phyloP scores from a whole-genome alignment of 805 yeast species.

The Cyberlindnera japonica region DNA sequence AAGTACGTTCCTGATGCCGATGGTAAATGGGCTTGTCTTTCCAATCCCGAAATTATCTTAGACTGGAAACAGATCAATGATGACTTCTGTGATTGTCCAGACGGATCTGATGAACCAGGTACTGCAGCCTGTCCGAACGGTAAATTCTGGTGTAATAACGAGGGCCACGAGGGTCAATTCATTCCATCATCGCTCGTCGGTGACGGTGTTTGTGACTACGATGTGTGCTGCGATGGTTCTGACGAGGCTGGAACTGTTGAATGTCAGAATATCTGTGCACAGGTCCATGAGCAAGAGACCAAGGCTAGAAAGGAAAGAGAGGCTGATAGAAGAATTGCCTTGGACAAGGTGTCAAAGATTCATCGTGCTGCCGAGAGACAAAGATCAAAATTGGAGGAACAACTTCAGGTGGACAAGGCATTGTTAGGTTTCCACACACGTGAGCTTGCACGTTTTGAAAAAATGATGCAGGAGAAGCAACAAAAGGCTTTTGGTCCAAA shows the following conservation, averaged over 20 bases:
- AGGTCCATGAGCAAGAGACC: slow-evolving; percentile 25
- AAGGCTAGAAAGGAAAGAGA: slow-evolving; percentile 5
- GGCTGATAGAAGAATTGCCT: slow-evolving; percentile 18
- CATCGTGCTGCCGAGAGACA: slow-evolving; percentile 22
- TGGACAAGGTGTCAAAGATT: slow-evolving; percentile 18
- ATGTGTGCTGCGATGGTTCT: slow-evolving; percentile 88
- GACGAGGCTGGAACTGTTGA: slow-evolving; percentile 52
- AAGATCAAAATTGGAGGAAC: slow-evolving; percentile 20
- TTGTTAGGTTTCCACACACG: slow-evolving; percentile 8
- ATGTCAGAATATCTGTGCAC: slow-evolving; percentile 28
- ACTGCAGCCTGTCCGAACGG: slow-evolving; percentile 70
- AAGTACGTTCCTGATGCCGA: slow-evolving; percentile 49
- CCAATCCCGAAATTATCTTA: slow-evolving; percentile 60
- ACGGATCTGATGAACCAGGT: slow-evolving; percentile 97
- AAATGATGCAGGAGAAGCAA: slow-evolving; percentile 2
- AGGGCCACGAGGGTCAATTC: slow-evolving; percentile 59
- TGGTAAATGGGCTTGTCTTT: slow-evolving; percentile 67
- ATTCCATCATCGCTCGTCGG: slow-evolving; percentile 67
- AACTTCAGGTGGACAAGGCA: slow-evolving; percentile 8
- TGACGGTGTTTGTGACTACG: slow-evolving; percentile 92
- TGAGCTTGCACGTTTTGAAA: slow-evolving; percentile 11
- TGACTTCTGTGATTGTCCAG: slow-evolving; percentile 94
- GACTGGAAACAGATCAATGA: slow-evolving; percentile 71
- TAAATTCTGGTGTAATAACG: slow-evolving; percentile 71
- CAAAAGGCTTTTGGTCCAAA: slow-evolving; percentile 17